A percentile compares a stretch with the other conserved stretches of the same genome.
Conservation (phyloP, 2,329 filamentous ascomycete species). For the Talaromyces sp. region DNA sequence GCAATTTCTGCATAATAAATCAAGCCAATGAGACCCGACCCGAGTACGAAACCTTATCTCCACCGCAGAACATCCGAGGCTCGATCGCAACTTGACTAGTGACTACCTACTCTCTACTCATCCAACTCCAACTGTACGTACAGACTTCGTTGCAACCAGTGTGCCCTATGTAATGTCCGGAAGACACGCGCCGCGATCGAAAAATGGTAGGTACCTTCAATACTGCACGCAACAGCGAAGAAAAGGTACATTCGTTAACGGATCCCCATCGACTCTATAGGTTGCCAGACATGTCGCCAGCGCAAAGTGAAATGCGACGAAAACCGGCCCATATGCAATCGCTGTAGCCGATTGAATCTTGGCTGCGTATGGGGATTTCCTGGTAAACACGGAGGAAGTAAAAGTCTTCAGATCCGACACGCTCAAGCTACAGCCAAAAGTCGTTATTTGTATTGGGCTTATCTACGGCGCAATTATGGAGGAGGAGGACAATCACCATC, state of each 20-base stretch:
- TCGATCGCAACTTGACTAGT: neutral
- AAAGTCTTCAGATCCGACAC: slow-evolving; percentile 8
- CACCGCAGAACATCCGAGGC: neutral
- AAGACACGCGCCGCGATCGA: slow-evolving; percentile 36
- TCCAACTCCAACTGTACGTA: neutral
- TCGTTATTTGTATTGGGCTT: neutral
- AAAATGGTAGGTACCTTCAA: slow-evolving; percentile 27
- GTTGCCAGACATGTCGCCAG: slow-evolving; percentile 34
- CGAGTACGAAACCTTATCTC: too few relatives aligned
- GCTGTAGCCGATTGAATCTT: slow-evolving; percentile 28
- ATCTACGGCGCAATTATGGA: neutral
- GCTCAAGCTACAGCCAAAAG: neutral
- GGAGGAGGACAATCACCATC: neutral
- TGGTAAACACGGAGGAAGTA: slow-evolving; percentile 23
- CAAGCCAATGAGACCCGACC: too few relatives aligned
- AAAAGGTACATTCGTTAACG: slow-evolving; percentile 8
- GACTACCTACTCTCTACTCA: neutral
- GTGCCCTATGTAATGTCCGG: slow-evolving; percentile 27
- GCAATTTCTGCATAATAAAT: too few relatives aligned
- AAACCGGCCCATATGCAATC: slow-evolving; percentile 26
- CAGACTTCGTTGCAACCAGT: too few relatives aligned
- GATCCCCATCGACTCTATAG: slow-evolving; percentile 18
- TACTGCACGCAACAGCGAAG: neutral
- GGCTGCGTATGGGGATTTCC: slow-evolving; percentile 33
- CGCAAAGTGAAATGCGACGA: slow-evolving; percentile 12